Evolutionary conservation across 441 rosid genomes (phyloP).

Genomic region (Adansonia madagascariensis): DNA sequence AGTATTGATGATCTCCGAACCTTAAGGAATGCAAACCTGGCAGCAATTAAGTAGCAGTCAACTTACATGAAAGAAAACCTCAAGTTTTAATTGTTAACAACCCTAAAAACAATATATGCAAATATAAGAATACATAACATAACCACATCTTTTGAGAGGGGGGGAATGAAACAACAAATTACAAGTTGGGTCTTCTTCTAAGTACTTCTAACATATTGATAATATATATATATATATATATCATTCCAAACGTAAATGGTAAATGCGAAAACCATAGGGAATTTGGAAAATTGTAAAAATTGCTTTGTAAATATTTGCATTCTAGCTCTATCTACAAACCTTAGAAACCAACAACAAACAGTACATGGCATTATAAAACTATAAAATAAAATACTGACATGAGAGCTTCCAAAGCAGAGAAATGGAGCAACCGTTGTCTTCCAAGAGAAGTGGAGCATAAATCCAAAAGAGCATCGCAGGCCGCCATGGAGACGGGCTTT

Average conservation of each 20-base stretch:
- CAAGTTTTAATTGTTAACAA: slow-evolving; percentile 18
- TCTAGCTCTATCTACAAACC: neutral
- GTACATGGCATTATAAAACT: neutral
- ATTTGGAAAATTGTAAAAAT: neutral
- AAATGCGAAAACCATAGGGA: slow-evolving; percentile 5
- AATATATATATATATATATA: neutral
- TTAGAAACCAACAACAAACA: neutral
- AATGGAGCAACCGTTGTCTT: slow-evolving; percentile 44
- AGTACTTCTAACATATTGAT: slow-evolving; percentile 7
- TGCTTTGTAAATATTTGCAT: neutral
- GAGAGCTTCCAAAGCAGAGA: slow-evolving; percentile 46
- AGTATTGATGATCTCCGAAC: slow-evolving; percentile 35
- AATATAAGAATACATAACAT: neutral
- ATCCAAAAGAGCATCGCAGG: slow-evolving; percentile 57
- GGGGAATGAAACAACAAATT: neutral
- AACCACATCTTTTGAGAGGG: neutral
- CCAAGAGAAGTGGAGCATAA: slow-evolving; percentile 51
- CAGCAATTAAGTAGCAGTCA: slow-evolving; percentile 32
- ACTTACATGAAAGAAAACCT: neutral
- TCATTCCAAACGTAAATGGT: neutral
- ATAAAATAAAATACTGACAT: slow-evolving; percentile 42
- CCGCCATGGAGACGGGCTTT: slow-evolving; percentile 41
- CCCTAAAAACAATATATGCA: slow-evolving; percentile 11
- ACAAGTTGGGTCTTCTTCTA: slow-evolving; percentile 6
- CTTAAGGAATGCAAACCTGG: slow-evolving; percentile 52